phyloP scores from a whole-genome alignment of 306 rosid genomes.

The Dicorynia guianensis region DNA sequence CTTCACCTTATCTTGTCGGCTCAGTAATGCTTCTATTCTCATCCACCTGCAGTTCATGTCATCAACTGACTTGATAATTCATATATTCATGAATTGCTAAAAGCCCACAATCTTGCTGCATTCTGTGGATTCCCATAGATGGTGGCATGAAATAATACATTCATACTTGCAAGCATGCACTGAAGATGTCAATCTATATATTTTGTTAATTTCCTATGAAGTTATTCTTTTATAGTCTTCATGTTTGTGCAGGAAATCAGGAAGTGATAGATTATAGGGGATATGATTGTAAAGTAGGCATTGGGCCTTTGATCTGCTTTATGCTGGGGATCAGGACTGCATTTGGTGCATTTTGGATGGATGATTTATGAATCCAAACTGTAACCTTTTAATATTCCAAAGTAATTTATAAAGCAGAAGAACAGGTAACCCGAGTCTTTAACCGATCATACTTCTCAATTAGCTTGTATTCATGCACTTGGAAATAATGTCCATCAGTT shows the following conservation, averaged over 20 bases:
- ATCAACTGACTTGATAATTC: not conserved
- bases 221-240: constrained; percentile 11
- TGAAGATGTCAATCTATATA: not conserved
- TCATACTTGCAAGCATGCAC: not conserved
- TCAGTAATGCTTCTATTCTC: constrained; percentile 3
- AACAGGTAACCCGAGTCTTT: not conserved
- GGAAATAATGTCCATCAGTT: not conserved
- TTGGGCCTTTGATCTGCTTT: constrained; percentile 14
- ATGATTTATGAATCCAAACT: constrained; percentile 7
- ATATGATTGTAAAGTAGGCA: constrained; percentile 18
- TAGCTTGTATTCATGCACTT: not conserved
- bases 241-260: constrained; percentile 12
- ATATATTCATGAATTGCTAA: not conserved
- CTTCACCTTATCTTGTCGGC: constrained; percentile 3
- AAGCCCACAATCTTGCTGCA: constrained; percentile 1
- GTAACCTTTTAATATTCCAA: constrained; percentile 8
- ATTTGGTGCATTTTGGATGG: constrained; percentile 2
- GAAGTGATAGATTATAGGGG: constrained; percentile 6
- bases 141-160: not conserved
- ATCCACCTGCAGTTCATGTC: constrained; percentile 16
- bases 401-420: not conserved
- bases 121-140: constrained; percentile 10
- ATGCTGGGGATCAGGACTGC: not conserved
- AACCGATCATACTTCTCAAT: not conserved
- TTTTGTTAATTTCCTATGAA: too few species aligned